Base-by-base conservation (phyloP, 1,139 yeast species). In the Nakaseomyces bracarensis region DNA sequence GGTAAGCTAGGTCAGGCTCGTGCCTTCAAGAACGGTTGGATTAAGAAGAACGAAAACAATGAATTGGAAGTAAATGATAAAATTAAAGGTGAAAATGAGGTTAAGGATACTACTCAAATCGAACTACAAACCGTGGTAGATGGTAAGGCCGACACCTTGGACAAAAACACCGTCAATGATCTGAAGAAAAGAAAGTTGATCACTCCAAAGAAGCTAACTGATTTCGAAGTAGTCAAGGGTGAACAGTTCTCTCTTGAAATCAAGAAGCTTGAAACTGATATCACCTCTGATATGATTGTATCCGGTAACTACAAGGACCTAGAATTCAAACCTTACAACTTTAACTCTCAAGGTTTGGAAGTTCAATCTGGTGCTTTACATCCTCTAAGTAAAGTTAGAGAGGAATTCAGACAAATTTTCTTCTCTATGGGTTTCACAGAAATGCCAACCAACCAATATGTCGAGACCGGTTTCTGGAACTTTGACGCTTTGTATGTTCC, bases 11-110 rank as follows among this genome's bases (percentile, higher is more conserved):
- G 98, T 47, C 98, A 91, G 68, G 95, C 95, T 55, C 82, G 89
- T 58, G 98, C 97, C n/a, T 91, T 91, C 74, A 91, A 87, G 67
- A 89, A 89, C 64, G 95, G 95, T 40, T 91, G 99, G 99, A 79
- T 91, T 57, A 69, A 76, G 52, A 91, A 91, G 64, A 83, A 82
- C 49, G 95, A 93, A 42, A 95, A 84, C 54, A 66, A 60, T 40
- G 77, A 71, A 58, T 72, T 91, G 53, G 75, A 84, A 40, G 68
- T 86, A 19, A 77, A 61, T 41, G 69, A 62, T 3, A 72, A 63
- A 43, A 71, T 73, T 9, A 61, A 63, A 41, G 58, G 68, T 46
- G 64, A 67, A 29, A 61, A 64, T 36, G 59, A 58, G 28, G 63
- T 63, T 15, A 67, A 64, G 25, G 96, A 86, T 64, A 66, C 68